Conservation (phyloP, 441 rosid genomes). For the Croton setiger region DNA sequence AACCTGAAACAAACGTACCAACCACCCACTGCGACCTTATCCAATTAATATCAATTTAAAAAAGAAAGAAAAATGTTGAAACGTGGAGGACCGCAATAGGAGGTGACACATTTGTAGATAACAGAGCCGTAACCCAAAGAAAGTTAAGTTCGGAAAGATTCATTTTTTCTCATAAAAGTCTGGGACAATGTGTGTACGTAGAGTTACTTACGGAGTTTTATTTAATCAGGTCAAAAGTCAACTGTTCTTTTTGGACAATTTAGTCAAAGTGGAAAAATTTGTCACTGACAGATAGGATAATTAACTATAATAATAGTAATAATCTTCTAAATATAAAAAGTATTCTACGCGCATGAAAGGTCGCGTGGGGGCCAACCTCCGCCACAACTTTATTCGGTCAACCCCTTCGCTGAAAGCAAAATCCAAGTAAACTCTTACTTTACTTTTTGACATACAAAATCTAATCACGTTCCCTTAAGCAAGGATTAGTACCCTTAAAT, state of each 20-base stretch:
- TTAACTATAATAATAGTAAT: neutral
- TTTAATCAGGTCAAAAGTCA: neutral
- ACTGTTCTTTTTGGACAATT: neutral
- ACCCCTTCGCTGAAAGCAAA: neutral
- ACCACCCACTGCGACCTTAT: neutral
- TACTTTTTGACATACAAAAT: neutral
- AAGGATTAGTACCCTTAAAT: too few relatives aligned
- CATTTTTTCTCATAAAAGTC: too few relatives aligned
- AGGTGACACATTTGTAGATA: neutral
- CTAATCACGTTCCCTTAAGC: too few relatives aligned
- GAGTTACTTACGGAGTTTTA: too few relatives aligned
- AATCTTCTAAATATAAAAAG: neutral
- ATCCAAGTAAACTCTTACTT: neutral
- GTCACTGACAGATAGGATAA: constrained; percentile 9
- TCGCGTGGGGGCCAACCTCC: constrained; percentile 1
- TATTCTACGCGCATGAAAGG: neutral
- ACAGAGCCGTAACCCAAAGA: neutral
- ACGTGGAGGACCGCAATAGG: neutral
- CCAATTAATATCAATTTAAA: neutral
- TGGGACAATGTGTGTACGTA: too few relatives aligned
- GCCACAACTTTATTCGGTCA: constrained; percentile 1
- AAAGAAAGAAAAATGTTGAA: too few relatives aligned
- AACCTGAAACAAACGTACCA: neutral
- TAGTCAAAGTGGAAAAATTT: constrained; percentile 6
- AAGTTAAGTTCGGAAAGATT: neutral